Conservation (phyloP, 805 yeast species). For the Priceomyces medius region DNA sequence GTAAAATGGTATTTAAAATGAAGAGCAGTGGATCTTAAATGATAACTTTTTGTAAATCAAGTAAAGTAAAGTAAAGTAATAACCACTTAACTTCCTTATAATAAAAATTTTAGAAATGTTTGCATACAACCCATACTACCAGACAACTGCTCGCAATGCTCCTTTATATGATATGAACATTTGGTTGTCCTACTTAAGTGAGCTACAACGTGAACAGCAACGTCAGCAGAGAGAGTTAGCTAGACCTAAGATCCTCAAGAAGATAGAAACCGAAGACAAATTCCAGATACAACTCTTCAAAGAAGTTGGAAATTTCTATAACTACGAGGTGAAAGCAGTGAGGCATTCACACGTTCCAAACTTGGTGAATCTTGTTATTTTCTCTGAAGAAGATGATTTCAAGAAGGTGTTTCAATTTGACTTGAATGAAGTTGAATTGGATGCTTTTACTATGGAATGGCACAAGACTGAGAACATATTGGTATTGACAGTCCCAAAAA, state of each 20-base stretch:
- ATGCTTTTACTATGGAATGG: conserved; percentile 36
- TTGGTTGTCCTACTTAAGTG: conserved; percentile 13
- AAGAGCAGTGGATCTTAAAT: not conserved
- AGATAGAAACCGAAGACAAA: conserved; percentile 32
- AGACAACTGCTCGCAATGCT: not conserved
- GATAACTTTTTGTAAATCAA: too few relatives aligned
- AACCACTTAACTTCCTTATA: too few relatives aligned
- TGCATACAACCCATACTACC: conserved; percentile 9
- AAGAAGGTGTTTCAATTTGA: conserved; percentile 31
- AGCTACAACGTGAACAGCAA: conserved; percentile 5
- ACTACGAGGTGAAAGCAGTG: conserved; percentile 30
- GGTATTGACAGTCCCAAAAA: conserved; percentile 38
- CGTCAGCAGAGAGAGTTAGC: conserved; percentile 4
- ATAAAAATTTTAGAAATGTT: conserved; percentile 7
- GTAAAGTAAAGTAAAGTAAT: too few relatives aligned
- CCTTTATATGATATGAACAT: conserved; percentile 11
- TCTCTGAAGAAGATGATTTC: conserved; percentile 28
- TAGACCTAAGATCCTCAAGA: conserved; percentile 33
- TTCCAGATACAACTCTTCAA: conserved; percentile 39
- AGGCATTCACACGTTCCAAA: conserved; percentile 14
- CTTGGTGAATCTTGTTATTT: conserved; percentile 19
- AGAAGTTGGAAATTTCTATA: conserved; percentile 30
- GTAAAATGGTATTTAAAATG: conserved; percentile 1
- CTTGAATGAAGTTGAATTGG: conserved; percentile 24
- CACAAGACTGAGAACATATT: conserved; percentile 28